phyloP scores from a whole-genome alignment of 768 basidiomycete genomes.

The Podaxis sp. region DNA sequence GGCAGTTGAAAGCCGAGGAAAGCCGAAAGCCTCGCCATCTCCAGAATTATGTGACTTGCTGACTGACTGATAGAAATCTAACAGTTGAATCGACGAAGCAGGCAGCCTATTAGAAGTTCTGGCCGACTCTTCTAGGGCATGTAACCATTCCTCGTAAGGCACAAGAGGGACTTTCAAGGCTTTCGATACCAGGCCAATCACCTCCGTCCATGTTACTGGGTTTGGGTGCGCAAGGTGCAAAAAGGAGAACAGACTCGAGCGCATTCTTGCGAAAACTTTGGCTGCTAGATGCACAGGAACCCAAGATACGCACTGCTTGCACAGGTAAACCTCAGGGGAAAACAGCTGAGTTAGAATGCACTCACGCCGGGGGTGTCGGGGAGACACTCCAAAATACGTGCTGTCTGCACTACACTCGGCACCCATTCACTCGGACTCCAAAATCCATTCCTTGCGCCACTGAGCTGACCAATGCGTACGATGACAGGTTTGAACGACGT shows the following conservation, averaged over 20 bases:
- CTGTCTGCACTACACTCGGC: constrained; percentile 36
- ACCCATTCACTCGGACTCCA: constrained; percentile 49
- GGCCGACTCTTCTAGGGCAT: constrained; percentile 22
- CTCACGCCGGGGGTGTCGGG: constrained; percentile 32
- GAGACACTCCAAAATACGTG: constrained; percentile 27
- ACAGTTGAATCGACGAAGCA: constrained; percentile 28
- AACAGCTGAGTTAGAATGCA: neutral
- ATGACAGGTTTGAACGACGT: constrained; percentile 31
- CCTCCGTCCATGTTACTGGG: constrained; percentile 23
- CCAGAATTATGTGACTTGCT: constrained; percentile 14
- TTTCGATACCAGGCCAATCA: constrained; percentile 22
- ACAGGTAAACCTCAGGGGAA: neutral
- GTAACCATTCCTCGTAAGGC: constrained; percentile 31
- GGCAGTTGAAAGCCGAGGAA: constrained; percentile 19
- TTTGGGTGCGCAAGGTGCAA: constrained; percentile 30
- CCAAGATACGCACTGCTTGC: constrained; percentile 26
- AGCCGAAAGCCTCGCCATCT: constrained; percentile 25
- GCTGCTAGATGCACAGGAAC: constrained; percentile 32
- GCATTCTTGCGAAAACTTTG: constrained; percentile 23
- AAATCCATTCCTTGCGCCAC: constrained; percentile 39
- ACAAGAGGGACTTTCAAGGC: constrained; percentile 29
- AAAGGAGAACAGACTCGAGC: constrained; percentile 11
- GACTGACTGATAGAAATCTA: constrained; percentile 28
- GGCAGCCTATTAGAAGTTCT: constrained; percentile 9
- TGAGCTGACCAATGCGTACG: constrained; percentile 45